Evolutionary conservation across 2,329 filamentous ascomycete genomes (phyloP), one percentile per base, ranked within the genome.

Genomic region (Sphaerulina vaccinii): DNA sequence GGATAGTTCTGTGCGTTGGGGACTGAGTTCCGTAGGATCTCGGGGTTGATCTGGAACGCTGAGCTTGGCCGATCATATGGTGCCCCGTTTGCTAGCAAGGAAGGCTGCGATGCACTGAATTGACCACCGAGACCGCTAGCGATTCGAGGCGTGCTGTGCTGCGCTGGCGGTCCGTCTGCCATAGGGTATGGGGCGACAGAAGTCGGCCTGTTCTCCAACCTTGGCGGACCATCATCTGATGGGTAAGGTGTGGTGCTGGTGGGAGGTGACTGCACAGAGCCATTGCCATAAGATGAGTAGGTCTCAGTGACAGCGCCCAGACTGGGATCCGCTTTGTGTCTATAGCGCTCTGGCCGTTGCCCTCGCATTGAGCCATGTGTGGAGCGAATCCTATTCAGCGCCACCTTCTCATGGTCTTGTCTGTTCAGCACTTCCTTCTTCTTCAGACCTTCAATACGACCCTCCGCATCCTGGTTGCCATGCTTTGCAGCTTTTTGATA

Each of bases 321-420:
- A 18, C 46, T 60, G 5, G 66, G 56, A 46, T 73, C 59, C 27
- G 60, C 59, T 65, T 63, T 59, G 23, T 63, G 60, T 48, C 70
- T 68, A 44, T 77, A 67, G 46, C 75, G 68, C 15, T 72, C 69
- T 23, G 76, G 76, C 42, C 75, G 68, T 43, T 72, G 69, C 5
- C 75, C 75, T 27, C 73, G 70, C 71, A 75, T 77, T 1, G 78
- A 80, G 11, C 76, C 77, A 57, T 79, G 74, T 55, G 73, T 70
- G 1, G 75, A 78, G 57, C 74, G 95, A 75, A 99, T 97, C 47
- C 87, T 83, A 44, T 83, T 86, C 59, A 99, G 83, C 0, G 93
- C 91, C 36, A 95, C 86, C 49, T 90, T 89, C 70, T 97, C 92
- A 68, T 99, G 93, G 65, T 97, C 93, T 61, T 86, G 82, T 73